phyloP scores from a whole-genome alignment of 306 rosid species.

The Echinosophora koreensis region DNA sequence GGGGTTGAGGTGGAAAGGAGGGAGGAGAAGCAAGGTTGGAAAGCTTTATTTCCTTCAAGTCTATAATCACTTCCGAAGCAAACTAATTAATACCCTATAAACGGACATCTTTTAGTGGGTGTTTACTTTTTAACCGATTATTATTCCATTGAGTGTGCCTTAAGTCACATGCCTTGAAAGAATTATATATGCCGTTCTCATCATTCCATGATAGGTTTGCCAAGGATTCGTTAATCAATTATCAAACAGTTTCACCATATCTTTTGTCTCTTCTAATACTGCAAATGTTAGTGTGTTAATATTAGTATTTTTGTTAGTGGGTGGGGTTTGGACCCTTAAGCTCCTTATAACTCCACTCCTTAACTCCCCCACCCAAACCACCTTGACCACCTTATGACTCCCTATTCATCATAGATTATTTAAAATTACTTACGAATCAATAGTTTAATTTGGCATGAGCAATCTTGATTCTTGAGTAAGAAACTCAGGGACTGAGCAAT shows the following conservation, averaged over 20 bases:
- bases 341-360: no score
- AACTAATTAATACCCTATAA: constrained; percentile 59
- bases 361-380: no score
- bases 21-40: constrained; percentile 72
- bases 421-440: constrained; percentile 33
- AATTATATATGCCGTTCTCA: constrained; percentile 53
- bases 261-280: no score
- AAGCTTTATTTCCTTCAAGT: constrained; percentile 55
- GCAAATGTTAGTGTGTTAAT: no score
- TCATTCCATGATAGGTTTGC: constrained; percentile 51
- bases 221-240: constrained; percentile 28
- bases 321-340: no score
- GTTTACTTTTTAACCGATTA: constrained; percentile 75
- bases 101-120: constrained; percentile 63
- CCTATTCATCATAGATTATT: constrained; percentile 34
- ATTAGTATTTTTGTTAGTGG: no score
- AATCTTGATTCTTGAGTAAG: neutral
- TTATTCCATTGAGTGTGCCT: constrained; percentile 66
- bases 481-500: constrained; percentile 25
- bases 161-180: constrained; percentile 68
- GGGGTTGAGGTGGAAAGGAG: constrained; percentile 77
- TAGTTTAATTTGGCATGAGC: constrained; percentile 28
- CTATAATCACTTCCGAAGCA: constrained; percentile 74
- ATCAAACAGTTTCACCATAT: no score
- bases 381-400: no score